Percentiles rank a stretch among this genome's conserved stretches.
Conservation (phyloP, 1,139 yeast species). For the Yamadazyma pseudoaaseri region DNA sequence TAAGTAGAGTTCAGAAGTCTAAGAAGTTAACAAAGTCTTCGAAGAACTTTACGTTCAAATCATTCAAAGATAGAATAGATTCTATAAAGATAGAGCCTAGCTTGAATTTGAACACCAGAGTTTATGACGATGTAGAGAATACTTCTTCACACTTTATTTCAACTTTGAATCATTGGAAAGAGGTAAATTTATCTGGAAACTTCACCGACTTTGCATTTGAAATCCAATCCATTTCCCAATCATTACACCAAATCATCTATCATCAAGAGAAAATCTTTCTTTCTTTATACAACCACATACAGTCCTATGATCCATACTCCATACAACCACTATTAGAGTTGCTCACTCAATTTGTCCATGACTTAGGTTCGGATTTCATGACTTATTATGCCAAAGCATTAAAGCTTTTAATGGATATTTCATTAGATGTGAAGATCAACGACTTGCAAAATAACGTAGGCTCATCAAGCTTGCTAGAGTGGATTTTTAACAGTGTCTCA, state of each 20-base stretch:
- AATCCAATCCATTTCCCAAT: conserved; percentile 56
- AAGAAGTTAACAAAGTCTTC: conserved; percentile 47
- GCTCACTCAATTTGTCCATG: conserved; percentile 84
- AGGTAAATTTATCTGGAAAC: conserved; percentile 73
- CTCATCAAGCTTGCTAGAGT: conserved; percentile 72
- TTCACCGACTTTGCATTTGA: conserved; percentile 64
- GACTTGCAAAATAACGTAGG: conserved; percentile 41
- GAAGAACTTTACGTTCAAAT: conserved; percentile 63
- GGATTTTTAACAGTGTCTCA: conserved; percentile 83
- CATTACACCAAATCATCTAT: conserved; percentile 78
- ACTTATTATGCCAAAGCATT: conserved; percentile 61
- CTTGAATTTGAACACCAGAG: conserved; percentile 58
- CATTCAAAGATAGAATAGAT: conserved; percentile 84
- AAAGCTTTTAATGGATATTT: conserved; percentile 48
- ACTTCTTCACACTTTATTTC: conserved; percentile 67
- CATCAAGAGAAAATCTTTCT: conserved; percentile 66
- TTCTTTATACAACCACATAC: conserved; percentile 48
- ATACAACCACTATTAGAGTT: conserved; percentile 81
- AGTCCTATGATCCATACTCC: conserved; percentile 63
- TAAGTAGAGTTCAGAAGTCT: conserved; percentile 7
- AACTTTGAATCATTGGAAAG: conserved; percentile 84
- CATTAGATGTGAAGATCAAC: conserved; percentile 46
- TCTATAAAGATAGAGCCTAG: conserved; percentile 83
- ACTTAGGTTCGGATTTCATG: conserved; percentile 88
- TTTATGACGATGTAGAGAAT: conserved; percentile 67